Base-by-base conservation (phyloP, 305 asterid species). In the Euphrasia arctica region DNA sequence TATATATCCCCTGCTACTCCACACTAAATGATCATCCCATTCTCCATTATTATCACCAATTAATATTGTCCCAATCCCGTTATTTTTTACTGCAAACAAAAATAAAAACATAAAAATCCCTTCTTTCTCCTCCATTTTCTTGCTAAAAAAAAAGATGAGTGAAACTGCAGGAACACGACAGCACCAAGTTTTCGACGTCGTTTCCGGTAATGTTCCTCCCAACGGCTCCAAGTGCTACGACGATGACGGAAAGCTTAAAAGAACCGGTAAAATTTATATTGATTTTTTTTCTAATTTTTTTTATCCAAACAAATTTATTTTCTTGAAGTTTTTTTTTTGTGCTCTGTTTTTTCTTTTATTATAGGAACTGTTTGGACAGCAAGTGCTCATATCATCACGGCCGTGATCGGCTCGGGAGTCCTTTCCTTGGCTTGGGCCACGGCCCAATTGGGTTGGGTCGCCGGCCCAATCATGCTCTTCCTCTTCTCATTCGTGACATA, bases 321-420 rank as follows among this genome's bases (percentile, higher is more conserved):
- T 14, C 25, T 13, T 14, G 25, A 49, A 1, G 9, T 4, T 45
- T 25, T 25, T 25, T 25, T 6, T 2, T 13, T 29, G 60, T 10
- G 47, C 47, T 7, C 13, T 45, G 36, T 5, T 1, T 55, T 58
- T 13, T 47, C 34, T 2, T 52, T 0, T 42, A 9, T 1, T 2
- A 60, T 60, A 91, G 98, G 97, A 9, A 79, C 55, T 41, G 78
- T 87, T 0, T 92, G 97, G 98, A 92, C 98, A 7, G 88, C 96
- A 28, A 91, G 98, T 77, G 95, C 98, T 5, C 98, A 91, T 56
- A 91, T 91, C 14, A 89, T 91, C 11, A 91, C 98, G 32, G 97
- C 98, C 0, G 98, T 92, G 18, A 89, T 92, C 58, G 98, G 98
- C 0, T 89, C 97, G n/a, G 98, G 98, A 36, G 98, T 92, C 41